Evolutionary conservation across 192 early-diverging fungal genomes (phyloP).

Genomic region (Umbelopsis ramanniana): DNA sequence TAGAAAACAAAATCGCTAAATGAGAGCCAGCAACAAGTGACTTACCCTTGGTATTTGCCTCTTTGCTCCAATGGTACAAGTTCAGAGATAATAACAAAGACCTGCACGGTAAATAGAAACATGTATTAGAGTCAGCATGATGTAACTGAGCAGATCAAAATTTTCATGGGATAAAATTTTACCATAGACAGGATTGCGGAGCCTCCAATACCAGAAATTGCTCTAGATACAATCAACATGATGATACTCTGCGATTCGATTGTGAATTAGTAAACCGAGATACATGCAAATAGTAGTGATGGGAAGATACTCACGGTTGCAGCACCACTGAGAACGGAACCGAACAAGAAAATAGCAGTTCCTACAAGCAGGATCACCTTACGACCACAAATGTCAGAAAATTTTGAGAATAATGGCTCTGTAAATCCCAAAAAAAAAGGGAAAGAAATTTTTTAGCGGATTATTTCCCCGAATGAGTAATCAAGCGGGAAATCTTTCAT

Average conservation of each 20-base stretch:
- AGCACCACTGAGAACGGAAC: slow-evolving; percentile 83
- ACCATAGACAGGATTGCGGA: slow-evolving; percentile 62
- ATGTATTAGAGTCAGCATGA: background rate
- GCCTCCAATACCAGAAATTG: slow-evolving; percentile 69
- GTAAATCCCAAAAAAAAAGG: background rate
- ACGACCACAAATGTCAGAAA: slow-evolving; percentile 86
- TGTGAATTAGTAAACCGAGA: background rate
- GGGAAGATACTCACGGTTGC: slow-evolving; percentile 41
- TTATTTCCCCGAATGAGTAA: slow-evolving; percentile 20
- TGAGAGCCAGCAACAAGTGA: background rate
- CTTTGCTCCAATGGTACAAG: slow-evolving; percentile 82
- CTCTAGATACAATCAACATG: slow-evolving; percentile 65
- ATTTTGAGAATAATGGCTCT: slow-evolving; percentile 71
- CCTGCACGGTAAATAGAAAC: background rate
- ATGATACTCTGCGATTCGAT: slow-evolving; percentile 35
- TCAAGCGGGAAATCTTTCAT: background rate
- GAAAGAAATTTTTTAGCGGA: background rate
- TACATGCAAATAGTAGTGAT: background rate
- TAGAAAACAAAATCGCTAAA: background rate
- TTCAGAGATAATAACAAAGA: slow-evolving; percentile 86
- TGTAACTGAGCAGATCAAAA: background rate
- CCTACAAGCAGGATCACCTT: slow-evolving; percentile 79
- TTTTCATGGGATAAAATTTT: background rate
- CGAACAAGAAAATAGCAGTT: slow-evolving; percentile 77
- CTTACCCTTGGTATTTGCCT: slow-evolving; percentile 65